Base-by-base conservation (phyloP, 176 grass and related monocot species). In the Cenchrus fungigraminus region DNA sequence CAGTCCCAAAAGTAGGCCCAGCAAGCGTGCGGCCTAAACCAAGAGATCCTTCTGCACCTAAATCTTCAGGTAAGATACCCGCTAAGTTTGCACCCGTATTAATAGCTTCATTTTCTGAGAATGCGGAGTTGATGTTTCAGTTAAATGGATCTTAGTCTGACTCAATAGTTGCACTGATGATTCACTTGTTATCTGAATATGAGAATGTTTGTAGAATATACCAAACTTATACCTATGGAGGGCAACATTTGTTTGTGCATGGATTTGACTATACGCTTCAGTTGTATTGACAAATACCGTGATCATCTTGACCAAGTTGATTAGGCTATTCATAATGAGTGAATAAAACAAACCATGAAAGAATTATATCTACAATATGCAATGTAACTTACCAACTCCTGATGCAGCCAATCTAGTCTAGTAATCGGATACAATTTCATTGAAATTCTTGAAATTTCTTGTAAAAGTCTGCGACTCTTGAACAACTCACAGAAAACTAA, bases 11-110 rank as follows among this genome's bases (percentile, higher is more conserved):
- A 84, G 72, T 58, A 15, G 67, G 72, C 2, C 87, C 83, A 81
- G n/a, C 75, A 90, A 71, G 82, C 66, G 63, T 91, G 71, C 85
- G 77, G 47, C 77, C 88, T 70, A 98, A 90, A 88, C 75, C 83
- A 88, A 98, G 57, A 88, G 93, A 98, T 74, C 40, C 67, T 68
- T 34, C 85, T 42, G 79, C 71, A 56, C 80, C 87, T 43, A 98
- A 90, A 88, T 79, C 95, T 59, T 79, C 95, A 88, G 82, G 95
- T 98, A 90, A 79, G 81, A 81, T 85, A 17, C 22, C 22, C 16
- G 22, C 32, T 78, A 71, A 45, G n/a, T 42, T 68, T 69, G 53
- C 68, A 76, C 40, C 44, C 62, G 6, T 49, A 54, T 83, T 63
- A 12, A 12, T 3, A 45, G 57, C n/a, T 78, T 78, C n/a, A 32